phyloP scores from a whole-genome alignment of 2,329 filamentous ascomycete species.

The Microdochium trichocladiopsis region DNA sequence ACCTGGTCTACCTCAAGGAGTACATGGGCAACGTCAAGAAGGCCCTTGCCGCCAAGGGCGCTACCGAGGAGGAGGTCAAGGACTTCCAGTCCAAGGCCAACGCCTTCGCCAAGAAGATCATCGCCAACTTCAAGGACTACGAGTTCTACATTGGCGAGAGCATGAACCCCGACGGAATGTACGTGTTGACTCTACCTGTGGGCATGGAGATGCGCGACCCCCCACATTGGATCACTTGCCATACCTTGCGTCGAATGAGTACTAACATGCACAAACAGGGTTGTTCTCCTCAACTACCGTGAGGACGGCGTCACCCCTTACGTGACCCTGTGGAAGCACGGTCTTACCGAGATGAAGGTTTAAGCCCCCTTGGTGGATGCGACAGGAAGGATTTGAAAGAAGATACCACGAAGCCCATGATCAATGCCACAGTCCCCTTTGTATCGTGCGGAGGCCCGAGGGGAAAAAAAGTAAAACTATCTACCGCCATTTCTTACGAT shows the following conservation, averaged over 20 bases:
- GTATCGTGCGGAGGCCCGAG: neutral
- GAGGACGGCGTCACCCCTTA: slow-evolving; percentile 91
- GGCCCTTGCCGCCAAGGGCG: slow-evolving; percentile 55
- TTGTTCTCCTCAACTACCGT: slow-evolving; percentile 94
- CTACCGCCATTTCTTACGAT: neutral
- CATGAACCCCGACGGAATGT: slow-evolving; percentile 94
- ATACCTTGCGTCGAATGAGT: neutral
- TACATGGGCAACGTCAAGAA: slow-evolving; percentile 91
- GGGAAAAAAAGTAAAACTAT: neutral
- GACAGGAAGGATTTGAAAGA: neutral
- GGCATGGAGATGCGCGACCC: too few species aligned
- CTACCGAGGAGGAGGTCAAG: slow-evolving; percentile 59
- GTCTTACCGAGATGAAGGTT: slow-evolving; percentile 83
- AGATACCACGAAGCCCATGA: neutral
- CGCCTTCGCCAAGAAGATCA: slow-evolving; percentile 70
- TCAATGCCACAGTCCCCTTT: neutral
- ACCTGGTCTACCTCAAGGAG: slow-evolving; percentile 75
- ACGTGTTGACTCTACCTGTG: too few species aligned
- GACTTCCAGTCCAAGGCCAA: slow-evolving; percentile 73
- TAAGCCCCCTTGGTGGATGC: slow-evolving; percentile 40
- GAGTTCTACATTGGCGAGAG: slow-evolving; percentile 90
- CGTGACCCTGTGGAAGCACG: slow-evolving; percentile 92
- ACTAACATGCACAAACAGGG: slow-evolving; percentile 37
- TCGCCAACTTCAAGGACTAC: slow-evolving; percentile 87
- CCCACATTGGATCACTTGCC: slow-evolving; percentile 1